phyloP scores from a whole-genome alignment of 1,284 basidiomycete species.

The Heterobasidion occidentale region DNA sequence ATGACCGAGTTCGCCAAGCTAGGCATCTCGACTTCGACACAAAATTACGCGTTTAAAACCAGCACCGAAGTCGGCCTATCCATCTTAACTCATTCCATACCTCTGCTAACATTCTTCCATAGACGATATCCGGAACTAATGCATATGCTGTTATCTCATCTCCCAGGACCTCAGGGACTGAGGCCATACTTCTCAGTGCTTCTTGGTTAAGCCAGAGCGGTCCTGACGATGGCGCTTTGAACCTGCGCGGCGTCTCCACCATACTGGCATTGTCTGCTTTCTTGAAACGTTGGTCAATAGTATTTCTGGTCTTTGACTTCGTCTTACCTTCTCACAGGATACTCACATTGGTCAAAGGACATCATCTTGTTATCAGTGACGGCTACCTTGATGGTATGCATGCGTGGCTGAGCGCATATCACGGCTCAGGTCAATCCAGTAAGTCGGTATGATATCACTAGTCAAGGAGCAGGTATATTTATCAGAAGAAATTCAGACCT shows the following conservation, averaged over 20 bases:
- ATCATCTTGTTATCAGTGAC: slow-evolving; percentile 84
- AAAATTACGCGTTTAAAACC: slow-evolving; percentile 55
- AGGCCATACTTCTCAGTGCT: slow-evolving; percentile 86
- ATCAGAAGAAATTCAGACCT: slow-evolving; percentile 40
- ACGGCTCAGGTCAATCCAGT: slow-evolving; percentile 67
- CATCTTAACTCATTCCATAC: background rate
- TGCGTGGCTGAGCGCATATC: slow-evolving; percentile 84
- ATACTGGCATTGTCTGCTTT: slow-evolving; percentile 80
- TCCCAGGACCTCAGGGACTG: slow-evolving; percentile 82
- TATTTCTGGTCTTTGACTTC: background rate
- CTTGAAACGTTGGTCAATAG: slow-evolving; percentile 56
- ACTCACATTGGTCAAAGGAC: slow-evolving; percentile 93
- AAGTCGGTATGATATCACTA: slow-evolving; percentile 12
- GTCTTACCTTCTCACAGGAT: slow-evolving; percentile 40
- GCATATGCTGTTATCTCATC: slow-evolving; percentile 78
- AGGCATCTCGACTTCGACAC: slow-evolving; percentile 62
- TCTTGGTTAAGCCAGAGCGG: slow-evolving; percentile 74
- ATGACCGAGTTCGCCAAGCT: slow-evolving; percentile 55
- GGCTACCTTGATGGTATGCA: slow-evolving; percentile 88
- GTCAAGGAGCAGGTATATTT: background rate
- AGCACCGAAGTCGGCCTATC: slow-evolving; percentile 33
- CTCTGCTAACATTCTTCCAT: background rate
- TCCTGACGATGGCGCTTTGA: slow-evolving; percentile 35
- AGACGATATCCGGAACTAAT: slow-evolving; percentile 60
- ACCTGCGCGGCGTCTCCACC: slow-evolving; percentile 82